These are phyloP conservation scores for Plantago major DNA, from an alignment of 257 asterid species.

Conservation along the genomic window DNA sequence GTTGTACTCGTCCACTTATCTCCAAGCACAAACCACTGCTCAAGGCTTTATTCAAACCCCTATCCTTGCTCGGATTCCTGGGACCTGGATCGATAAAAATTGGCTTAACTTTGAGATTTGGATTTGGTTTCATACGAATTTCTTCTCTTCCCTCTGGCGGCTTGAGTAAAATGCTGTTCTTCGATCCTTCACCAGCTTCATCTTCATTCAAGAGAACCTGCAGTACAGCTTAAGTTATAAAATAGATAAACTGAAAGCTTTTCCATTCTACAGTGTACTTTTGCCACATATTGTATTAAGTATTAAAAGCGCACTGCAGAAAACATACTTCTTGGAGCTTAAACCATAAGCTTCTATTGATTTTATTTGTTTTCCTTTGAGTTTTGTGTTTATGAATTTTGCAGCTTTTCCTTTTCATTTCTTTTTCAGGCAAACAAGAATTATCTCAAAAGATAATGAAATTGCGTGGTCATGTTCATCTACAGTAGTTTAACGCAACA, in stretches of 20 bases:
- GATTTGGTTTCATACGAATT: constrained; percentile 71
- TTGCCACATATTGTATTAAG: too few species aligned
- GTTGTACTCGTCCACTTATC: constrained; percentile 91
- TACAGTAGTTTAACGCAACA: constrained; percentile 1
- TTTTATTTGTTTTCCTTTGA: background rate
- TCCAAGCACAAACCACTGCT: constrained; percentile 69
- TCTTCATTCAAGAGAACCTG: constrained; percentile 90
- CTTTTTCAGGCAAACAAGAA: background rate
- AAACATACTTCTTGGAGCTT: background rate
- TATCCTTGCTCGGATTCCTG: constrained; percentile 43
- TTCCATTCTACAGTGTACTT: background rate
- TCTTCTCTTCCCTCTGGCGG: constrained; percentile 58
- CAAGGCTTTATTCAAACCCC: constrained; percentile 26
- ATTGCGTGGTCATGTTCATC: background rate
- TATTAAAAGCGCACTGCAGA: background rate
- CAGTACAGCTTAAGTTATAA: constrained; percentile 4
- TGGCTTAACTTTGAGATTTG: constrained; percentile 68
- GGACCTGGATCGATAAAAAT: constrained; percentile 75
- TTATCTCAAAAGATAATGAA: constrained; percentile 6
- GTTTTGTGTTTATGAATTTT: background rate
- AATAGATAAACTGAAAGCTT: background rate
- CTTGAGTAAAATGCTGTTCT: constrained; percentile 54
- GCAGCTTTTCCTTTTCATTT: background rate
- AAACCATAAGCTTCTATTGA: background rate
- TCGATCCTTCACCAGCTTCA: constrained; percentile 58